These are phyloP conservation scores for Endotrypanum monterogeii DNA, from an alignment of 208 protist species.

Conservation along the genomic window DNA sequence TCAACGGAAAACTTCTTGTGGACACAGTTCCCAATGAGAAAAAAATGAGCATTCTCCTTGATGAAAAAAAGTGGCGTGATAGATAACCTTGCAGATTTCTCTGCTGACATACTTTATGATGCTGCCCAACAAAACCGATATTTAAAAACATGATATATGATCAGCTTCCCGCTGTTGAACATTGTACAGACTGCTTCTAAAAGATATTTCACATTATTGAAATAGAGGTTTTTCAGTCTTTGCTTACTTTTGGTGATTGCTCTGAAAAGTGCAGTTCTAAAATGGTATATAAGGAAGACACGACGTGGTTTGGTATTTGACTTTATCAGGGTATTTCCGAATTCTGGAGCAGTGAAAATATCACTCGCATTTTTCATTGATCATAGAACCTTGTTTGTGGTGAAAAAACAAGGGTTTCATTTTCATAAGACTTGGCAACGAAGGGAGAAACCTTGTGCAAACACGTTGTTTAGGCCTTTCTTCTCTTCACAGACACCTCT, in stretches of 20 bases:
- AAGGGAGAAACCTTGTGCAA: not conserved
- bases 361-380: not conserved
- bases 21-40: constrained; percentile 81
- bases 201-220: not conserved
- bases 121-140: not conserved
- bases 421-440: not conserved
- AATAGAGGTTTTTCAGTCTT: not conserved
- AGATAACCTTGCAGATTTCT: not conserved
- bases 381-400: not conserved
- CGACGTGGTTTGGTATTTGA: not conserved
- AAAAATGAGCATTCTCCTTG: constrained; percentile 84
- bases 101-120: not conserved
- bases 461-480: not conserved
- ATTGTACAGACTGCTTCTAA: not conserved
- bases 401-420: not conserved
- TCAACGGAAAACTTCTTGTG: constrained; percentile 83
- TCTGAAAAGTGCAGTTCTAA: not conserved
- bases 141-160: not conserved
- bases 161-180: not conserved
- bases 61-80: constrained; percentile 42
- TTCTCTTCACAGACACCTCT: not conserved
- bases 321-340: not conserved
- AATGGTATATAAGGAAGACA: not conserved
- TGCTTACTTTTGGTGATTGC: not conserved
- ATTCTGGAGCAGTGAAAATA: not conserved